These are phyloP conservation scores for Microdochium trichocladiopsis DNA, from an alignment of 2,329 filamentous ascomycete genomes.

Conservation along the genomic window DNA sequence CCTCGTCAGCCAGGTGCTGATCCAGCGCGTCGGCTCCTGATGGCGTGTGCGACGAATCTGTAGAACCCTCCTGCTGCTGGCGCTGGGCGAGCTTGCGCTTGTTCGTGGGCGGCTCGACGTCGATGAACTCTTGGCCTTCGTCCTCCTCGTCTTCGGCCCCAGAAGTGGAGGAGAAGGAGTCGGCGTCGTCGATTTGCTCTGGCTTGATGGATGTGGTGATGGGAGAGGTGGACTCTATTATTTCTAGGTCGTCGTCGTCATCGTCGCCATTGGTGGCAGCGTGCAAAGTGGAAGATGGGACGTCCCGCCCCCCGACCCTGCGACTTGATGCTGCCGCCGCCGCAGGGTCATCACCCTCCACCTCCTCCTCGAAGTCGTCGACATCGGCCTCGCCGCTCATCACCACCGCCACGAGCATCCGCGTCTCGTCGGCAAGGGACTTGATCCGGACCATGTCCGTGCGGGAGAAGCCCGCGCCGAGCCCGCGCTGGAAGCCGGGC, in stretches of 20 bases:
- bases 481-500: constrained; percentile 61
- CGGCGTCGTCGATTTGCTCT: constrained; percentile 1
- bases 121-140: constrained; percentile 3
- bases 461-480: constrained; percentile 58
- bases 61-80: not conserved
- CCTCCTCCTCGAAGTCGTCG: constrained; percentile 35
- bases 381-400: constrained; percentile 48
- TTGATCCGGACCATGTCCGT: constrained; percentile 87
- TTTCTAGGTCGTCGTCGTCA: constrained; percentile 67
- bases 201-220: not conserved
- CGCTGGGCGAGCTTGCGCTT: constrained; percentile 13
- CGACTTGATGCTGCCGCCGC: no score
- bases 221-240: not conserved
- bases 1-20: not conserved
- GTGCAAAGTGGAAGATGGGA: no score
- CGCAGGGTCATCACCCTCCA: no score
- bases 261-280: constrained; percentile 52
- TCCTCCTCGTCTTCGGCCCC: constrained; percentile 1
- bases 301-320: no score
- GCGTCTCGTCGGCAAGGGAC: constrained; percentile 70
- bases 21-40: not conserved
- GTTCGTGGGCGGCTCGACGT: constrained; percentile 1
- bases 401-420: constrained; percentile 62
- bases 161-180: not conserved
- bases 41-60: not conserved